Conservation (phyloP, 73 alveolate genomes). For the Blepharisma japonicum region DNA sequence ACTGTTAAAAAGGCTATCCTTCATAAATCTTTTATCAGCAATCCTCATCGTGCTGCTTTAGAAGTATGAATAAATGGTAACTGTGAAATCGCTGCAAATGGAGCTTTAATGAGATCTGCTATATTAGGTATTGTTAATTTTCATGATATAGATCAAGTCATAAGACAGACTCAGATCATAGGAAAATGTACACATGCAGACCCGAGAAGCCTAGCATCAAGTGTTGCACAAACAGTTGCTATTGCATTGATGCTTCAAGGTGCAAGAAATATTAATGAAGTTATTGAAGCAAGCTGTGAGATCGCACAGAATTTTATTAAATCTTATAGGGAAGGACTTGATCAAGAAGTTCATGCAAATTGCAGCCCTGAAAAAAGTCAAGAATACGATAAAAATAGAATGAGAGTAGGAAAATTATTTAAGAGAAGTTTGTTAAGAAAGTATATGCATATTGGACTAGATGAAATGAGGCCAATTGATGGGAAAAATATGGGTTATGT, state of each 20-base stretch:
- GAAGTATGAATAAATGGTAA: constrained; percentile 3
- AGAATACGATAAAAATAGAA: not conserved
- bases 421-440: not conserved
- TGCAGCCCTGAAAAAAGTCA: too few relatives aligned
- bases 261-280: not conserved
- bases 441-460: not conserved
- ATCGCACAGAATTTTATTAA: not conserved
- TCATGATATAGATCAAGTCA: constrained; percentile 11
- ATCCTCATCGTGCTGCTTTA: constrained; percentile 35
- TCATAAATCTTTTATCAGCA: constrained; percentile 4
- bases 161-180: constrained; percentile 11
- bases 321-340: not conserved
- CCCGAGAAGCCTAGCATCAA: constrained; percentile 45
- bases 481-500: not conserved
- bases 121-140: not conserved
- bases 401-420: not conserved
- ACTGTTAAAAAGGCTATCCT: constrained; percentile 30
- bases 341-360: not conserved
- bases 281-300: not conserved
- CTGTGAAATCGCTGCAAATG: constrained; percentile 35
- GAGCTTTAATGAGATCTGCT: constrained; percentile 40
- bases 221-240: constrained; percentile 32
- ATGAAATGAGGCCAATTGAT: not conserved
- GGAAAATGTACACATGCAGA: constrained; percentile 49
- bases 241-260: constrained; percentile 20